Percentiles rank a stretch among this genome's conserved stretches.
phyloP scores from a whole-genome alignment of 306 rosid species.

The Canavalia gladiata region DNA sequence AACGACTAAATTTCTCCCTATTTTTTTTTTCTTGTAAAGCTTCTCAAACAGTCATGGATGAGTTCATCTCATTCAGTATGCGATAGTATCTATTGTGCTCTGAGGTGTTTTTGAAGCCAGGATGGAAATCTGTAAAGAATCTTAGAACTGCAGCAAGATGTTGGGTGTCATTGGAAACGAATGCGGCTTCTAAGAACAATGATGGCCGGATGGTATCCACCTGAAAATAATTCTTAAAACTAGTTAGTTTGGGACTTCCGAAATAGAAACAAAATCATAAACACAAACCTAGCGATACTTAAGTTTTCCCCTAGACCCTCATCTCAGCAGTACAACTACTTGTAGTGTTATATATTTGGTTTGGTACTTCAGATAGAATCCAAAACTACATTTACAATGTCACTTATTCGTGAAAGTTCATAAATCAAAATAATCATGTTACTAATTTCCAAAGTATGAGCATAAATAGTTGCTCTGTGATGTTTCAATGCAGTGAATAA shows the following conservation, averaged over 20 bases:
- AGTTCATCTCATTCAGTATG: constrained; percentile 79
- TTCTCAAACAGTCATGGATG: constrained; percentile 67
- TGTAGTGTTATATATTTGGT: constrained; percentile 26
- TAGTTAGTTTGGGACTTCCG: constrained; percentile 30
- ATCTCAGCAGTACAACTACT: neutral
- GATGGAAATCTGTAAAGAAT: constrained; percentile 83
- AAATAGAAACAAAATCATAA: constrained; percentile 33
- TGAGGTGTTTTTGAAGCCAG: constrained; percentile 72
- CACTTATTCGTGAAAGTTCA: constrained; percentile 11
- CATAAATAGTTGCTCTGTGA: neutral
- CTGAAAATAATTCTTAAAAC: constrained; percentile 59
- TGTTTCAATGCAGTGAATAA: neutral
- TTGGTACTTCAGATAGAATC: neutral
- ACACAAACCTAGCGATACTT: neutral
- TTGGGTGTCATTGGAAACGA: constrained; percentile 71
- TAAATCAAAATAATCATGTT: neutral
- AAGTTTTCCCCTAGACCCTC: neutral
- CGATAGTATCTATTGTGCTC: constrained; percentile 78
- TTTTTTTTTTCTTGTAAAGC: constrained; percentile 14
- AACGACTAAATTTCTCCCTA: constrained; percentile 20
- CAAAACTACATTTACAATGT: neutral
- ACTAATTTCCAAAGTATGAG: neutral
- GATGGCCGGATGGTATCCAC: constrained; percentile 82
- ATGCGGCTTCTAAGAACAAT: constrained; percentile 91
- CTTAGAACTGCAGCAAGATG: constrained; percentile 88